Percentiles rank a stretch among this genome's conserved stretches.
Evolutionary conservation across 164 flowering plant genomes (phyloP).

Genomic region (Litsea cubeba): DNA sequence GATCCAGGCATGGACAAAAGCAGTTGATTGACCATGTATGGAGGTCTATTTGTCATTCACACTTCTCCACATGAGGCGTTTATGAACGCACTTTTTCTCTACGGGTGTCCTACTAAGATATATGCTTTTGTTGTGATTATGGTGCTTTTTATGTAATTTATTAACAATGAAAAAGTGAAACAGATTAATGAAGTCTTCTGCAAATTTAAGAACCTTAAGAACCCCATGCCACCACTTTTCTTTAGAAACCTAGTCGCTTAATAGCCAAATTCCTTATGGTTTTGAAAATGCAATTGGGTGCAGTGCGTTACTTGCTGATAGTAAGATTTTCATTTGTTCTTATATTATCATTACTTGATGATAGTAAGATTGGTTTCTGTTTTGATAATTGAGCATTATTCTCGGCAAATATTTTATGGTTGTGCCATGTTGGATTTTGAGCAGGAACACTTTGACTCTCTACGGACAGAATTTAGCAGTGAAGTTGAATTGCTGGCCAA

Average conservation of each 20-base stretch:
- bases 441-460: slow-evolving; percentile 67
- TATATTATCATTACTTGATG: too few relatives aligned
- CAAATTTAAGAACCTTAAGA: not conserved
- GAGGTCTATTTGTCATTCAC: not conserved
- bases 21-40: not conserved
- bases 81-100: not conserved
- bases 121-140: too few relatives aligned
- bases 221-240: not conserved
- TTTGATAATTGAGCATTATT: not conserved
- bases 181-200: not conserved
- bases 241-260: too few relatives aligned
- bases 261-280: too few relatives aligned
- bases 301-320: too few relatives aligned
- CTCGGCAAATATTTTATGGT: not conserved
- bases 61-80: not conserved
- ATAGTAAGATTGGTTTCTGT: too few relatives aligned
- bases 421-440: not conserved
- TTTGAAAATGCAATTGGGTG: too few relatives aligned
- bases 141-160: not conserved
- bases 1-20: not conserved
- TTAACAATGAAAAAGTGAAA: not conserved
- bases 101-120: too few relatives aligned
- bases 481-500: slow-evolving; percentile 88
- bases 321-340: too few relatives aligned
- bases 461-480: slow-evolving; percentile 70